Conservation (phyloP, 2,329 filamentous ascomycete genomes). For the Ophiostoma ulmi region DNA sequence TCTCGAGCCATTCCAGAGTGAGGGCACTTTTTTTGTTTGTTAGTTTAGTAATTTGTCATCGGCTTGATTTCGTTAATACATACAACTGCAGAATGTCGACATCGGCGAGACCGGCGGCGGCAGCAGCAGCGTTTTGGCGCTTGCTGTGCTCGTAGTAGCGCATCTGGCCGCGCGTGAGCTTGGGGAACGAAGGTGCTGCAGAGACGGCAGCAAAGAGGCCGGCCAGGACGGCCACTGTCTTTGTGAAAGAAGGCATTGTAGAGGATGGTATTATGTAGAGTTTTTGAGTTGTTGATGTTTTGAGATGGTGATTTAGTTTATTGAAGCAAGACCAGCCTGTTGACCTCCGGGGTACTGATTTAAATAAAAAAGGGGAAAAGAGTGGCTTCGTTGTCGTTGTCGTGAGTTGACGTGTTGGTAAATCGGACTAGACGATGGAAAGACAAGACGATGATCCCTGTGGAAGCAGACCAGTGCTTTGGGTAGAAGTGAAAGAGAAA, state of each 20-base stretch:
- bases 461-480: slow-evolving; percentile 50
- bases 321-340: slow-evolving; percentile 39
- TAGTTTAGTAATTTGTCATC: too few species aligned
- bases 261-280: neutral
- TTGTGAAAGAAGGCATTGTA: slow-evolving; percentile 46
- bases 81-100: slow-evolving; percentile 57
- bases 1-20: slow-evolving; percentile 70
- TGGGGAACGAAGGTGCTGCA: slow-evolving; percentile 40
- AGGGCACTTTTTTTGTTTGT: slow-evolving; percentile 52
- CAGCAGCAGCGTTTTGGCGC: slow-evolving; percentile 48
- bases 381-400: slow-evolving; percentile 13
- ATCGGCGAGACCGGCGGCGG: slow-evolving; percentile 45
- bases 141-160: slow-evolving; percentile 45
- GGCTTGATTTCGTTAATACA: slow-evolving; percentile 31
- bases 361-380: slow-evolving; percentile 33
- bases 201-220: slow-evolving; percentile 44
- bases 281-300: slow-evolving; percentile 28
- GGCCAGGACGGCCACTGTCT: slow-evolving; percentile 40
- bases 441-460: slow-evolving; percentile 35
- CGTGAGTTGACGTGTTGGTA: slow-evolving; percentile 23
- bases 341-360: slow-evolving; percentile 30
- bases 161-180: slow-evolving; percentile 42
- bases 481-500: slow-evolving; percentile 34
- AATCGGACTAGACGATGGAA: slow-evolving; percentile 12
- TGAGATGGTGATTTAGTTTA: slow-evolving; percentile 28